Evolutionary conservation across 208 protist species (phyloP), one percentile per base, ranked within the genome.

Genomic region (Acanthamoeba culbertsoni): DNA sequence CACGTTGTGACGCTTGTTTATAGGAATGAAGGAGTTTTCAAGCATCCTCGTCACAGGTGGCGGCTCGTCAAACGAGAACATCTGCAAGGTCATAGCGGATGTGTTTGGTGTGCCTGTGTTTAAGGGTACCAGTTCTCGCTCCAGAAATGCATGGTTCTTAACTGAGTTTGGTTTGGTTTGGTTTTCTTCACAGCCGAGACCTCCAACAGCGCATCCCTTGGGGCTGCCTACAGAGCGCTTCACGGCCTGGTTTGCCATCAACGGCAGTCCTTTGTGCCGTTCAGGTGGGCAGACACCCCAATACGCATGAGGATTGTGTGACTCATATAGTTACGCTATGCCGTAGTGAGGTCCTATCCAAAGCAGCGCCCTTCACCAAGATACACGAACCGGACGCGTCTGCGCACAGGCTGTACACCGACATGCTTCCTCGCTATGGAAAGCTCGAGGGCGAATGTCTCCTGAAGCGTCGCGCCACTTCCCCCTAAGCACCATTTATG

Each of bases 31-130:
- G 46, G 20, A 65, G 37, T 89, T 89, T 51, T 65, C 46, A n/a
- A 89, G 55, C 79, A 89, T 89, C 8, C 79, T 89, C 33, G 79
- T 65, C 31, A 89, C 79, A 14, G 79, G 79, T 8, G 79, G 79
- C 16, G 79, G 51, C 26, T 89, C 79, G 33, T 59, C 79, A 16
- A 89, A 89, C 33, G 40, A 12, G 16, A 5, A 45, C 79, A 65
- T 89, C 53, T 68, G 51, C 40, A 40, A 46, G 37, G 37, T 89
- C 51, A 46, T 89, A 16, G 79, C 79, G 0, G 51, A 89, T 57
- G 79, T 89, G 3, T 89, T 89, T 31, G 79, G 79, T 35, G 79
- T 65, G 79, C 51, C 79, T 0, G 79, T 89, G 10, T 89, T 65
- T 51, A 89, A 82, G 45, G 71, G 51, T 59, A 59, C 51, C 16